Conservation (phyloP, 2,329 filamentous ascomycete species). For the Botrytis cinerea region DNA sequence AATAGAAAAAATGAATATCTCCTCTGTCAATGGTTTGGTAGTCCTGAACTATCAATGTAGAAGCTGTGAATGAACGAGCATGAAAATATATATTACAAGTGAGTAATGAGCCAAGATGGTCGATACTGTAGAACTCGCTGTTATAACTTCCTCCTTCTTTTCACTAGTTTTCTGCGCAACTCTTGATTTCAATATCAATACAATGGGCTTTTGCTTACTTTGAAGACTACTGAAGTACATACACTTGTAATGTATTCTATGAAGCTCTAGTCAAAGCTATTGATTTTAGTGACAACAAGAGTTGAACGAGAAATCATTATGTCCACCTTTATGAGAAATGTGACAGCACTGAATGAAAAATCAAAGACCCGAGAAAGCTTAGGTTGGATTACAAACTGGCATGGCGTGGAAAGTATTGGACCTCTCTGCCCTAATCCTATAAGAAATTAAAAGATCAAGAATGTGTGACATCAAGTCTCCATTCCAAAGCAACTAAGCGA, state of each 20-base stretch:
- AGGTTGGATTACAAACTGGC: not conserved
- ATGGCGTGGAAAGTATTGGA: not conserved
- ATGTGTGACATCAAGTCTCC: not conserved
- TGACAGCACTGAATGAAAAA: not conserved
- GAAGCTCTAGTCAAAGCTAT: not conserved
- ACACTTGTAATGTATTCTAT: not conserved
- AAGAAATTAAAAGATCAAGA: not conserved
- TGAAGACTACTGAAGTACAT: no score
- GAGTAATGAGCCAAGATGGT: not conserved
- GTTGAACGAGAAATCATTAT: not conserved
- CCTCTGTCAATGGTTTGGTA: no score
- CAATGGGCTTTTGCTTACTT: no score
- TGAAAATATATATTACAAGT: not conserved
- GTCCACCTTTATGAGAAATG: not conserved
- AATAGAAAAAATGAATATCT: no score
- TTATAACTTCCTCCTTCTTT: not conserved
- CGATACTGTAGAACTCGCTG: not conserved
- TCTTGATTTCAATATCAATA: no score
- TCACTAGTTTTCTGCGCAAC: not conserved
- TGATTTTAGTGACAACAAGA: not conserved
- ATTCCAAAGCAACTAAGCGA: not conserved
- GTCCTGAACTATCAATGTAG: not conserved
- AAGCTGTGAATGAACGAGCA: not conserved
- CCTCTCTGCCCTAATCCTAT: fast-evolving
- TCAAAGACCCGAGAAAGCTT: not conserved